Base-by-base conservation (phyloP, 805 yeast genomes). In the Saccharomycopsis babjevae region DNA sequence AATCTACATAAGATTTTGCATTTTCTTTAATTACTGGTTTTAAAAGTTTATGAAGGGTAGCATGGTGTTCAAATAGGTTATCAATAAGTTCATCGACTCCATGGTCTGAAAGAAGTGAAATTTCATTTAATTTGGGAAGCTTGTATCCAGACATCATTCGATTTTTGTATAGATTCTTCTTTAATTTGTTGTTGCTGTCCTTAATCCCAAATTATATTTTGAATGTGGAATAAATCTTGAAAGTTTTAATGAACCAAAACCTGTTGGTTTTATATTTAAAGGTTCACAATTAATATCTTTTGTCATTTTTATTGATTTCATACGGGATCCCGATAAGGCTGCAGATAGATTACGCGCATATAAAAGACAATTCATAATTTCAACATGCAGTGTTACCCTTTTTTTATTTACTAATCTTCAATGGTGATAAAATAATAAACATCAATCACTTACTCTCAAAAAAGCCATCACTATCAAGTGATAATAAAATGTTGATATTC, bases 51-150 rank as follows among this genome's bases (percentile, higher is more conserved):
- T 66, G 77, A 60, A 73, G 77, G 57, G 84, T 75, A 1, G 72
- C 72, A 68, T 89, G 85, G 8, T 83, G 86, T 70, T 86, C 92
- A 67, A 86, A 86, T n/a, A 86, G 72, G 59, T 79, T 81, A 58
- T 79, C 80, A 40, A 86, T 68, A 0, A 81, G 74, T 56, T 74
- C 75, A 20, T 32, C 54, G 7, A 57, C 11, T 32, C 57, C 56
- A 2, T 22, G 7, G 15, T 50, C 50, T 16, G 57, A 25, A 36
- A 57, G 43, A 15, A 39, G 15, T 18, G 34, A 13, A 16, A 57
- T 28, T 18, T 22, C 43, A 36, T 42, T 2, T 15, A 60, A 57
- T 20, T 57, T 43, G 2, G 62, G 62, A 11, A 60, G 55, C 20
- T 28, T 34, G 30, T 56, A 56, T n/a, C n/a, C 28, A n/a, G 57